Percentiles rank a stretch among this genome's conserved stretches.
phyloP scores from a whole-genome alignment of 768 basidiomycete genomes.

The Serpula lacrymans region DNA sequence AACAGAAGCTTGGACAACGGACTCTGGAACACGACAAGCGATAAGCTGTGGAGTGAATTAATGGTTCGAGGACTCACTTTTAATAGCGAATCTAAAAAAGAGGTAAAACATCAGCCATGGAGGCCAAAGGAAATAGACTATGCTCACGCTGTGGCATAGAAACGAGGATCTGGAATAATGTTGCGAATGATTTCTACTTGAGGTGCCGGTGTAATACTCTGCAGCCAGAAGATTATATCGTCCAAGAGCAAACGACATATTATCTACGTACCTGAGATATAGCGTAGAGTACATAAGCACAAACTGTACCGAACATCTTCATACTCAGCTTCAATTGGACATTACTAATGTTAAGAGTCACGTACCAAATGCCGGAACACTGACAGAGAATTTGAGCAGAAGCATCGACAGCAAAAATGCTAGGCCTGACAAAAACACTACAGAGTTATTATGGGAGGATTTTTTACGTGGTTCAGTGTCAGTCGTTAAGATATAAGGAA shows the following conservation, averaged over 20 bases:
- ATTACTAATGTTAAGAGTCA: slow-evolving; percentile 1
- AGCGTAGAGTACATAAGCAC: slow-evolving; percentile 41
- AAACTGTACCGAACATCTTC: too few species aligned
- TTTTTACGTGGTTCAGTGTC: background rate
- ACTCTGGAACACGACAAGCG: slow-evolving; percentile 23
- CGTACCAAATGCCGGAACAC: slow-evolving; percentile 35
- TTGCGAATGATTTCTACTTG: slow-evolving; percentile 43
- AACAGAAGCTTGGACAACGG: slow-evolving; percentile 39
- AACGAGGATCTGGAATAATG: slow-evolving; percentile 39
- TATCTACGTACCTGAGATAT: slow-evolving; percentile 30
- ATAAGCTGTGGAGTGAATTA: background rate
- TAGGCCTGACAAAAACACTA: slow-evolving; percentile 38
- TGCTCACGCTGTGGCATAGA: slow-evolving; percentile 37
- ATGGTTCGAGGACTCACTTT: slow-evolving; percentile 24
- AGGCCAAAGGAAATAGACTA: background rate
- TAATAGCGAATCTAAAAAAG: slow-evolving; percentile 33
- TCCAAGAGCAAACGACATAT: background rate
- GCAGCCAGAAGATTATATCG: background rate
- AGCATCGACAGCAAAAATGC: slow-evolving; percentile 41
- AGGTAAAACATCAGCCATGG: slow-evolving; percentile 4
- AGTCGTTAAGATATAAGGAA: background rate
- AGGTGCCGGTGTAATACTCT: slow-evolving; percentile 37
- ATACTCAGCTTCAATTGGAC: too few species aligned
- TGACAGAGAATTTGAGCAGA: slow-evolving; percentile 35
- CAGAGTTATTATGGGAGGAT: background rate